Evolutionary conservation across 192 early-diverging fungal genomes (phyloP).

Genomic region (Gaertneriomyces semiglobifer): DNA sequence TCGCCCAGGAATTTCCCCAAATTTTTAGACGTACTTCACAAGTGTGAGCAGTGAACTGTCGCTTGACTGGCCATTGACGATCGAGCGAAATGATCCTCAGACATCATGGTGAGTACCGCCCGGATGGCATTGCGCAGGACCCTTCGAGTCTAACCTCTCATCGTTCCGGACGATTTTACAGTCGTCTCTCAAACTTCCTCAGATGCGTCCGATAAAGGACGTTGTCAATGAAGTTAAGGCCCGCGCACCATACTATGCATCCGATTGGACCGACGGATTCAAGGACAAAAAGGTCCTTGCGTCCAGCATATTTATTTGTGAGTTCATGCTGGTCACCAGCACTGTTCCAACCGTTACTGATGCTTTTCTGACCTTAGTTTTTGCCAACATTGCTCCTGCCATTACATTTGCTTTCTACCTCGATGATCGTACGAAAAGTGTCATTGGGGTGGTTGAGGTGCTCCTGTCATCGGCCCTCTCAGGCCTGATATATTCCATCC

Average conservation of each 20-base stretch:
- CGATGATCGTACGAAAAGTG: conserved; percentile 9
- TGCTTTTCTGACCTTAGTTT: conserved; percentile 6
- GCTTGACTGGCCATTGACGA: no score
- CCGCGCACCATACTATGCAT: conserved; percentile 16
- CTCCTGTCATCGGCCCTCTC: conserved; percentile 18
- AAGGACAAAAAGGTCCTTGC: conserved; percentile 25
- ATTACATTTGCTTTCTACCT: conserved; percentile 27
- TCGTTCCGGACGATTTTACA: not conserved
- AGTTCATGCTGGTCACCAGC: not conserved
- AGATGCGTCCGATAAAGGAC: conserved; percentile 4
- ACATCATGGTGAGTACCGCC: no score
- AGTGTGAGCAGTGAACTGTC: no score
- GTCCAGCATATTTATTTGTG: conserved; percentile 25
- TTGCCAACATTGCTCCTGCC: conserved; percentile 22
- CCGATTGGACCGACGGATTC: conserved; percentile 29
- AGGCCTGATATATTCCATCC: conserved; percentile 12
- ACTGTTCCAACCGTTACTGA: not conserved
- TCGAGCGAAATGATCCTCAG: no score
- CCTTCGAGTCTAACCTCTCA: not conserved
- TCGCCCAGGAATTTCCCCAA: no score
- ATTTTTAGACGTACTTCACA: no score
- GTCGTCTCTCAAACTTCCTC: conserved; percentile 2
- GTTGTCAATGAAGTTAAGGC: conserved; percentile 15
- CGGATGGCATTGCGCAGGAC: not conserved
- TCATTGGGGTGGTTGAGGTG: conserved; percentile 17